Evolutionary conservation across 2,329 filamentous ascomycete species (phyloP).

Genomic region (Hymenoscyphus fructigenus): DNA sequence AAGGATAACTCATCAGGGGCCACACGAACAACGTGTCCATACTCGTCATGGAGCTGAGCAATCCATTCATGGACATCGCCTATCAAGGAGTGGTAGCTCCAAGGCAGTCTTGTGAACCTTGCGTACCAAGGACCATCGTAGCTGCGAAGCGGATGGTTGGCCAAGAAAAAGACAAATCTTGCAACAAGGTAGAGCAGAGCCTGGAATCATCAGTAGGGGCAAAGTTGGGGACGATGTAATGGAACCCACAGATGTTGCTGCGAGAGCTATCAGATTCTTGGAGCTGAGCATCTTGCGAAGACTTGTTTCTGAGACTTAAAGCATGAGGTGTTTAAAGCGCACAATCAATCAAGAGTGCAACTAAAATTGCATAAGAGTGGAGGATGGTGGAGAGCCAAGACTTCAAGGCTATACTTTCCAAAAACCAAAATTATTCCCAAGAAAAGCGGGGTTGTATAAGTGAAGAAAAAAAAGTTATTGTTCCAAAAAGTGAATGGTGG

Average conservation of each 20-base stretch:
- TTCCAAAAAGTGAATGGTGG: neutral
- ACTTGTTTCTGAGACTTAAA: neutral
- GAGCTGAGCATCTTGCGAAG: neutral
- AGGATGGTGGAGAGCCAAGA: neutral
- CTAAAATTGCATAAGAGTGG: neutral
- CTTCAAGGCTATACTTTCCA: neutral
- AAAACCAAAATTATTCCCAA: neutral
- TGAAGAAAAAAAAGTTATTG: neutral
- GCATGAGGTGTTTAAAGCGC: neutral
- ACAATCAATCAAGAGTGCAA: neutral
- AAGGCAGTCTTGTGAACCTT: neutral
- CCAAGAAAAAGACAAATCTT: neutral
- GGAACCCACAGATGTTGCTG: neutral
- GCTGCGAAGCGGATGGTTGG: constrained; percentile 24
- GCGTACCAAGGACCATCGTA: constrained; percentile 24
- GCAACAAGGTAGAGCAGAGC: neutral
- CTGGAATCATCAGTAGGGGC: neutral
- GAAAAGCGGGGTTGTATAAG: neutral
- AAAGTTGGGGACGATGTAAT: neutral
- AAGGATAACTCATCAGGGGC: neutral
- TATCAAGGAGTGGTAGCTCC: neutral
- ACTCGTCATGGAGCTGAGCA: neutral
- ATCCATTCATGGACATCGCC: neutral
- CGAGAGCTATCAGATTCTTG: neutral
- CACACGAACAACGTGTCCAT: neutral